Percentiles rank a stretch among this genome's conserved stretches.
phyloP scores from a whole-genome alignment of 2,329 filamentous ascomycete genomes.

The Cladophialophora carrionii region DNA sequence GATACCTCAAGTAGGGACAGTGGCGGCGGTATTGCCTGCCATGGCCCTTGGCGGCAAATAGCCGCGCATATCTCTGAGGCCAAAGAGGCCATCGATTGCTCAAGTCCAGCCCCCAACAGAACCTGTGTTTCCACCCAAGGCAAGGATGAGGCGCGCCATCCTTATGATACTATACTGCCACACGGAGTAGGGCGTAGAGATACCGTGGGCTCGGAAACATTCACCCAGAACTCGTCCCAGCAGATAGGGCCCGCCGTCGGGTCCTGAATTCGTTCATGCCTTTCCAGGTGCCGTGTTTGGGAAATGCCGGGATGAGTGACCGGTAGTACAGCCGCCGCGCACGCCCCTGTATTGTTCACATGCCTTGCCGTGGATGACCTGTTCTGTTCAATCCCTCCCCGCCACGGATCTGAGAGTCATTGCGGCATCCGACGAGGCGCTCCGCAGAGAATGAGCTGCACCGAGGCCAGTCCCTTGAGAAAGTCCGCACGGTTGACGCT shows the following conservation, averaged over 20 bases:
- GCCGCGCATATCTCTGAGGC: not conserved
- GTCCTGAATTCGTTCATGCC: not conserved
- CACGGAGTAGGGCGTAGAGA: not conserved
- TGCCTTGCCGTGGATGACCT: not conserved
- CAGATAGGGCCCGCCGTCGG: not conserved
- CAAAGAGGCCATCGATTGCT: not conserved
- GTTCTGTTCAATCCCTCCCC: not conserved
- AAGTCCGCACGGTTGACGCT: not conserved
- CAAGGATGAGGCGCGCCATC: not conserved
- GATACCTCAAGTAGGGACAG: too few relatives aligned
- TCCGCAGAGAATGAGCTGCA: not conserved
- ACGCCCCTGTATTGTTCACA: not conserved
- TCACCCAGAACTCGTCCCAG: not conserved
- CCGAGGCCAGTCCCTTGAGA: not conserved
- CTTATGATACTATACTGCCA: not conserved
- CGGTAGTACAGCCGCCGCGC: not conserved
- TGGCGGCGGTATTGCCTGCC: too few relatives aligned
- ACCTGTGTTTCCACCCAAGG: not conserved
- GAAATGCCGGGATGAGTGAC: not conserved
- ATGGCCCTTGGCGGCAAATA: not conserved
- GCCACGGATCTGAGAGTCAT: not conserved
- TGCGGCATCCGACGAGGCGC: not conserved
- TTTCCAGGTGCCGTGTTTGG: not conserved
- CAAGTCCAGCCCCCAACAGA: not conserved
- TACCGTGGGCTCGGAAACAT: not conserved